Base-by-base conservation (phyloP, 805 yeast species). In the Isabelozyma heimii region DNA sequence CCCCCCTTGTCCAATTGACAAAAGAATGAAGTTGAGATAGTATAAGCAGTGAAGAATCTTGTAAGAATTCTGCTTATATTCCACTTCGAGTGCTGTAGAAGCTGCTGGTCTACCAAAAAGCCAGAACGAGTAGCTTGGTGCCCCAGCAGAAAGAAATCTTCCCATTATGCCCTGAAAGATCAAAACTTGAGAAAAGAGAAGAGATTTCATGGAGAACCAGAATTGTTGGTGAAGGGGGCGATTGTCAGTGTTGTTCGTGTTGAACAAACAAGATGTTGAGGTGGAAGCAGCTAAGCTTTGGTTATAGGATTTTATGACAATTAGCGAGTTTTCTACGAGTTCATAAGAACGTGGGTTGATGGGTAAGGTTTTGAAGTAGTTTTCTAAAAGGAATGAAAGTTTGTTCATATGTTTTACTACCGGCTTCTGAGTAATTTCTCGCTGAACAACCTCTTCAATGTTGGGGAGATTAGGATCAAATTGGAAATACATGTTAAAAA, bases 1-100 rank as follows among this genome's bases (percentile, higher is more conserved):
- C 3, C 87, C 87, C 4, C 87, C 87, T 20, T 79, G 77, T 0
- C 89, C 89, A 8, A 83, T 75, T 17, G 77, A 67, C 27, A 77
- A 73, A 24, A 82, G 57, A 8, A 83, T 66, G 52, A 76, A 81
- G 52, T 79, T 73, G 45, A 75, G 42, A 51, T 76, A 62, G 57
- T 70, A 80, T 10, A 82, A 62, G 6, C 67, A 59, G 41, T 70
- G 70, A 33, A 81, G 57, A 0, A 79, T 61, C 27, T 58, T 56
- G 40, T 58, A 51, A 28, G 71, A 53, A 8, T 69, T 54, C 17
- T 63, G 60, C 9, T 57, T 48, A 47, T 69, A 70, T 33, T 66
- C 62, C 8, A 20, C 39, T 42, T 66, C 70, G n/a, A 63, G 46
- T 4, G 42, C 38, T 9, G 44, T 15, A 7, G 46, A 28, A 7